Conservation (phyloP, 2,329 filamentous ascomycete genomes). For the Ambrosiella beaveri region DNA sequence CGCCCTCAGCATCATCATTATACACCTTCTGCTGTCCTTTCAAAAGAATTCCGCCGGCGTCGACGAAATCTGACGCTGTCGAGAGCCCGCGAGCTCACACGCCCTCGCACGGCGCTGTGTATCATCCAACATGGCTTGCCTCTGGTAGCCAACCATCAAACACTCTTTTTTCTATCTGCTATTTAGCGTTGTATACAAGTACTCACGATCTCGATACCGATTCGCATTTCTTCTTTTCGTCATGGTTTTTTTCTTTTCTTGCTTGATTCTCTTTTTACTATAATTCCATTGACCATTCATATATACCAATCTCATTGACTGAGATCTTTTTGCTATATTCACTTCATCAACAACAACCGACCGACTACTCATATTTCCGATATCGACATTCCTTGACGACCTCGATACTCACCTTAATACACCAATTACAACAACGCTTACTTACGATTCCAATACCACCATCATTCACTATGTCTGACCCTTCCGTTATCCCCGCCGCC, state of each 20-base stretch:
- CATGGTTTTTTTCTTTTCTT: background rate
- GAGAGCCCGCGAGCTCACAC: background rate
- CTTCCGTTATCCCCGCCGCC: constrained; percentile 9
- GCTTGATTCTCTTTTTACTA: background rate
- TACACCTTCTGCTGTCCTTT: background rate
- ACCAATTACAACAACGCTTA: background rate
- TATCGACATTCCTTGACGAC: too few relatives aligned
- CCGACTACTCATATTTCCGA: background rate
- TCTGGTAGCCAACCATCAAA: constrained; percentile 1
- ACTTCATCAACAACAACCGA: background rate
- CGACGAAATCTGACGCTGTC: background rate
- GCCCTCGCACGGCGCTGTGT: background rate
- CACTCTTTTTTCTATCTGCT: background rate
- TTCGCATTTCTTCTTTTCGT: constrained; percentile 13
- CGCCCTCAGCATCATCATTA: background rate
- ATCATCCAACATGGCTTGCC: constrained; percentile 1
- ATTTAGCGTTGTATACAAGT: background rate
- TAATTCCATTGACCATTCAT: background rate
- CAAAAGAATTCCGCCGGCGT: background rate
- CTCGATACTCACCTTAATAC: background rate
- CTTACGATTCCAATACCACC: background rate
- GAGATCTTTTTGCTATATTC: background rate
- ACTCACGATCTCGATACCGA: constrained; percentile 14
- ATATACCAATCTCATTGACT: background rate
- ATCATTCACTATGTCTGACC: constrained; percentile 1